These are phyloP conservation scores for Periglandula ipomoeae DNA, from an alignment of 2,329 filamentous ascomycete species.

Conservation along the genomic window DNA sequence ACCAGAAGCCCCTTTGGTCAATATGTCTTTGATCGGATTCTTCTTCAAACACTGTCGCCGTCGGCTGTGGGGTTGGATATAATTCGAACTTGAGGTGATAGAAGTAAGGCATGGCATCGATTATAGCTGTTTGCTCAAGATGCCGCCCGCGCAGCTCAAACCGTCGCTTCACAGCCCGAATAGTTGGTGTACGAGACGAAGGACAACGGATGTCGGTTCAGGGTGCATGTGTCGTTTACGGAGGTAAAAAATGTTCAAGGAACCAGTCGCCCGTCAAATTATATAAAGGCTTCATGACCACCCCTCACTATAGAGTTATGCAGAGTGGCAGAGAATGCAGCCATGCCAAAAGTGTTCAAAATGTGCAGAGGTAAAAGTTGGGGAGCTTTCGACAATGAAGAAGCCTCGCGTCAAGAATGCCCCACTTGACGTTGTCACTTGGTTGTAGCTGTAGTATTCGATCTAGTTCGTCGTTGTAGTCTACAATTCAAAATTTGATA, in stretches of 20 bases:
- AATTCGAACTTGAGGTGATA: conserved; percentile 61
- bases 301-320: not conserved
- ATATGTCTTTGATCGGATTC: conserved; percentile 1
- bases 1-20: conserved; percentile 31
- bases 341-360: too few relatives aligned
- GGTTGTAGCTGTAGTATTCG: too few relatives aligned
- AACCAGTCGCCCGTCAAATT: not conserved
- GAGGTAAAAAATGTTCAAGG: not conserved
- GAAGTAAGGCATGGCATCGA: conserved; percentile 46
- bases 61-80: conserved; percentile 38
- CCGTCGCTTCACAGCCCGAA: not conserved
- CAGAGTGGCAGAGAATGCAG: too few relatives aligned
- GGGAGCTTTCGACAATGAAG: too few relatives aligned
- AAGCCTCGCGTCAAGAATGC: too few relatives aligned
- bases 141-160: not conserved
- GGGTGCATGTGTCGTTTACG: too few relatives aligned
- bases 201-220: too few relatives aligned
- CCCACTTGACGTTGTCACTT: too few relatives aligned
- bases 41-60: conserved; percentile 7
- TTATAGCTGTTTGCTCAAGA: not conserved
- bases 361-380: too few relatives aligned
- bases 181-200: not conserved
- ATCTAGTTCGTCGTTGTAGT: too few relatives aligned
- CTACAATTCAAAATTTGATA: too few relatives aligned
- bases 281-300: not conserved